Evolutionary conservation across 1,284 basidiomycete species (phyloP), one percentile per base, ranked within the genome.

Genomic region (Stereum hirsutum): DNA sequence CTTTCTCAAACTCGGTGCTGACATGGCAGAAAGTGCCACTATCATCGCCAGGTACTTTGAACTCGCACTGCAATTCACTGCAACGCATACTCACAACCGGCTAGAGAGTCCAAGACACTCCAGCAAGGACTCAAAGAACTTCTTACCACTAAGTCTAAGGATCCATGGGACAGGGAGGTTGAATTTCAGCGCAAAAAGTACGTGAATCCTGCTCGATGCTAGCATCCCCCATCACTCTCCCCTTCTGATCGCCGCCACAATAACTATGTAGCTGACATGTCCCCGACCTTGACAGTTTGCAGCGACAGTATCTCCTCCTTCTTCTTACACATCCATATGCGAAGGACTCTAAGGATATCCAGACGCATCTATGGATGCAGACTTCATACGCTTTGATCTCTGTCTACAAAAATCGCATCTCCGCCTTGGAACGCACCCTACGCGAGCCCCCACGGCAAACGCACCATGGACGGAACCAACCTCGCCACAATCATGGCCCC

Each of bases 311-410:
- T 60, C 68, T 92, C 39, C 75, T 73, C 27, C 64, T 94, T 25
- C 70, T 95, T 15, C 79, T 93, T 51, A 62, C 79, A 20, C 72
- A 90, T 54, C 83, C 89, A 0, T 78, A 78, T 48, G 74, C 80
- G 36, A 77, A 75, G 38, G 84, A 90, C 59, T 80, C 86, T 28
- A 82, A 83, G 58, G 84, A 87, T 62, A 78, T 83, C 34, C 89
- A 93, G 56, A 84, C 73, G 36, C 78, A 83, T 44, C 71, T 96
- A 8, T 96, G 93, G 92, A 85, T 92, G 74, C 82, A 90, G 54
- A 95, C 92, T 0, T 89, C 89, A 17, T 89, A 97, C 64, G 70
- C 78, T 30, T 78, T 93, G 61, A 96, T 97, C 52, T 68, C 81
- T 21, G 70, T 76, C 26, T 95, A 92, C 68, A 91, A 93, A 55